A percentile compares a stretch with the other conserved stretches of the same genome.
These are phyloP conservation scores for Diddensiella caesifluorescens DNA, from an alignment of 805 yeast species.

Conservation along the genomic window DNA sequence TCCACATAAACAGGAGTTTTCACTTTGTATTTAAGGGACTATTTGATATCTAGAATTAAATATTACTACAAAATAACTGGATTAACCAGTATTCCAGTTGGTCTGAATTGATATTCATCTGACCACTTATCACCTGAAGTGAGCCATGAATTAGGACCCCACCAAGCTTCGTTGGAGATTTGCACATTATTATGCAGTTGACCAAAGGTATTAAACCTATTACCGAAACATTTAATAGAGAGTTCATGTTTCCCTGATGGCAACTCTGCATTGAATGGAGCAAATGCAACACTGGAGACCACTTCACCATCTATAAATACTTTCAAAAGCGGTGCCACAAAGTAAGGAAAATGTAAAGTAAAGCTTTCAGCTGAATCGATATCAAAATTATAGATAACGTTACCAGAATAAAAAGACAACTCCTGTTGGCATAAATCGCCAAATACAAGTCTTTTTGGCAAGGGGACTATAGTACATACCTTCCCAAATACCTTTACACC, in stretches of 20 bases:
- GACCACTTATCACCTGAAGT: constrained; percentile 4
- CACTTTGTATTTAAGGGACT: too few species aligned
- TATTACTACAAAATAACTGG: constrained; percentile 1
- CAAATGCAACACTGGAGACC: too few species aligned
- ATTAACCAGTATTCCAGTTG: constrained; percentile 1
- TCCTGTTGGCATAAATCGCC: constrained; percentile 6
- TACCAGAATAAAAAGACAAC: constrained; percentile 7
- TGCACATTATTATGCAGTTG: constrained; percentile 1
- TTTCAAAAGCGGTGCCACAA: not conserved
- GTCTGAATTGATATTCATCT: not conserved
- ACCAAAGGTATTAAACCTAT: constrained; percentile 5
- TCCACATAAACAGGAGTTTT: too few species aligned
- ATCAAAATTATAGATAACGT: constrained; percentile 1
- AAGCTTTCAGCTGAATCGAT: not conserved
- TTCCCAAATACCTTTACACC: constrained; percentile 5
- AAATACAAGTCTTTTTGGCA: constrained; percentile 1
- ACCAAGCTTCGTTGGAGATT: not conserved
- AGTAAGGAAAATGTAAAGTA: not conserved
- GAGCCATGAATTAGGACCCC: constrained; percentile 4
- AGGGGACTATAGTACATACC: not conserved
- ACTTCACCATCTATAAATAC: constrained; percentile 3
- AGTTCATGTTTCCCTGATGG: too few species aligned
- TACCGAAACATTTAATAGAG: constrained; percentile 2
- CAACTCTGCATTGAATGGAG: not conserved
- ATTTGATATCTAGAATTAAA: too few species aligned